Evolutionary conservation across 306 rosid species (phyloP).

Genomic region (Quercus variabilis): DNA sequence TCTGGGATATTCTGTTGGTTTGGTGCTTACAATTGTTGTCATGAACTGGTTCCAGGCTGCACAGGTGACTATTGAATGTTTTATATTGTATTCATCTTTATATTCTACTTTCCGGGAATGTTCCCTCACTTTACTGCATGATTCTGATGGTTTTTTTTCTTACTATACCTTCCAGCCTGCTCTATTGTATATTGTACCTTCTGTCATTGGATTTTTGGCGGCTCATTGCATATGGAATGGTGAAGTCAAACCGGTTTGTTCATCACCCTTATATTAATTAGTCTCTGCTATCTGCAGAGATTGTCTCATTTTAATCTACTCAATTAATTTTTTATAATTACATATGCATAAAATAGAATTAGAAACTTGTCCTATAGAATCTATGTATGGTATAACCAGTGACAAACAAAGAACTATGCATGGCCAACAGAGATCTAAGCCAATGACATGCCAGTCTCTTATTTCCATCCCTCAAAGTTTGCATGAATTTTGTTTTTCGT

Average conservation of each 20-base stretch:
- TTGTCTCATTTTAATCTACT: not conserved
- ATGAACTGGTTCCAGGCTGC: constrained; percentile 99
- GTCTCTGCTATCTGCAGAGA: not conserved
- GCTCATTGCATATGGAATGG: constrained; percentile 91
- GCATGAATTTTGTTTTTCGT: no score
- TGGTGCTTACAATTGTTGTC: constrained; percentile 86
- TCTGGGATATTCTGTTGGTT: constrained; percentile 72
- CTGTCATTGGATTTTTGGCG: constrained; percentile 94
- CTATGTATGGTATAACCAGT: not conserved
- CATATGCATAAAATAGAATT: not conserved
- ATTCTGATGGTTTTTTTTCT: not conserved
- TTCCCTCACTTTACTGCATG: not conserved
- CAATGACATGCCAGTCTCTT: not conserved
- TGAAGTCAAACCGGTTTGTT: constrained; percentile 86
- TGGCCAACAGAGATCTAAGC: not conserved
- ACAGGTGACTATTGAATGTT: constrained; percentile 61
- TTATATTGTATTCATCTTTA: constrained; percentile 1
- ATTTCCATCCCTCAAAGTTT: no score
- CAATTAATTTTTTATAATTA: constrained; percentile 8
- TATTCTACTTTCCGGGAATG: not conserved
- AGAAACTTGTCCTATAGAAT: not conserved
- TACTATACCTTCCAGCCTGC: constrained; percentile 73
- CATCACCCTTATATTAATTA: constrained; percentile 3
- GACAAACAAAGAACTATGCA: not conserved
- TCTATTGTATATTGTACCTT: constrained; percentile 85